phyloP scores from a whole-genome alignment of 73 alveolate species.

The Tetrahymena borealis region DNA sequence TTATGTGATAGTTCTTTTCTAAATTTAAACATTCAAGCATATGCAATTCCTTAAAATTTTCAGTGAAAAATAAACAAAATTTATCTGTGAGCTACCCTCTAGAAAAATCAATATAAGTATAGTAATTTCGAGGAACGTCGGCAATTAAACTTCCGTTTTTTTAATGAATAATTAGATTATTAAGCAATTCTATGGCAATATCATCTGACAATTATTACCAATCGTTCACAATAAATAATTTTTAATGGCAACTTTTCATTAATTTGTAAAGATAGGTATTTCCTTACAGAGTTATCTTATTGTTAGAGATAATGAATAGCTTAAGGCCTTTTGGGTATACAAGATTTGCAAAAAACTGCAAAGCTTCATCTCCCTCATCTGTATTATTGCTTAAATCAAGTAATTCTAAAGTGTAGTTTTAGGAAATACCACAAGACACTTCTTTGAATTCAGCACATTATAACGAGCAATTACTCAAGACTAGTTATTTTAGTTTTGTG shows the following conservation, averaged over 20 bases:
- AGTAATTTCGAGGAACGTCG: not conserved
- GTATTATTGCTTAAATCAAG: not conserved
- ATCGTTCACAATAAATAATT: not conserved
- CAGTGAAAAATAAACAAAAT: not conserved
- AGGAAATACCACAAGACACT: not conserved
- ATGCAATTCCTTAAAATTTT: not conserved
- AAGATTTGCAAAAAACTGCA: not conserved
- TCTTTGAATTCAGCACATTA: not conserved
- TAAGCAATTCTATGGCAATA: not conserved
- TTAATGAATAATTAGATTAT: not conserved
- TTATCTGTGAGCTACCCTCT: not conserved
- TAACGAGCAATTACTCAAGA: not conserved
- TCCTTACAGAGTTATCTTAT: not conserved
- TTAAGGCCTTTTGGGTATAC: not conserved
- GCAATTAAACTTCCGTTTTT: not conserved
- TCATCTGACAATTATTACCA: not conserved
- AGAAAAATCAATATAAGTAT: not conserved
- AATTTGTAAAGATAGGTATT: not conserved
- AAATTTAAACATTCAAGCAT: not conserved
- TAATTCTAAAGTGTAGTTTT: not conserved
- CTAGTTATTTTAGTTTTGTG: not conserved
- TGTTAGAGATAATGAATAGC: not conserved
- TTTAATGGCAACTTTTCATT: not conserved
- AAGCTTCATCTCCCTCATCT: not conserved
- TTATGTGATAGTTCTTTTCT: not conserved